Conservation (phyloP, 2,329 filamentous ascomycete genomes). For the Aureobasidium namibiae region DNA sequence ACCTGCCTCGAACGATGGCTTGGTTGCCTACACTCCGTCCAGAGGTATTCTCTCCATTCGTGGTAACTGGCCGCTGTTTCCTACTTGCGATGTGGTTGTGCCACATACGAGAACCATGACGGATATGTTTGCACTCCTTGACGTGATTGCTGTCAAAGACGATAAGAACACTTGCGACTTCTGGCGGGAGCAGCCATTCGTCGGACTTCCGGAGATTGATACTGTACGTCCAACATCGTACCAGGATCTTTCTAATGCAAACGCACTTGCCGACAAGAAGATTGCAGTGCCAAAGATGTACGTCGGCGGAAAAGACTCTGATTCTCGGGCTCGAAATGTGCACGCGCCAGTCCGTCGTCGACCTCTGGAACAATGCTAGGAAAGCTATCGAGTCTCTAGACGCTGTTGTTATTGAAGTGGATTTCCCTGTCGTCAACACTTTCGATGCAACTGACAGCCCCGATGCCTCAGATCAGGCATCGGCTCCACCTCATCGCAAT, state of each 20-base stretch:
- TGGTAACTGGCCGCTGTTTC: slow-evolving; percentile 48
- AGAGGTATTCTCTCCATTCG: slow-evolving; percentile 44
- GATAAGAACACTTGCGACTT: slow-evolving; percentile 45
- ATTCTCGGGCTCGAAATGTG: too few relatives aligned
- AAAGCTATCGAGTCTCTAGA: not conserved
- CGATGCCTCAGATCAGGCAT: too few relatives aligned
- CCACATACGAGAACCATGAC: slow-evolving; percentile 44
- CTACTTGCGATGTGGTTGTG: slow-evolving; percentile 48
- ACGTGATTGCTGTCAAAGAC: slow-evolving; percentile 35
- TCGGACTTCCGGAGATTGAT: slow-evolving; percentile 31
- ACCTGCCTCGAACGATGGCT: slow-evolving; percentile 49
- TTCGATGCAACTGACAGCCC: not conserved
- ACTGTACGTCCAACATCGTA: not conserved
- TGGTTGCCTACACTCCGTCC: slow-evolving; percentile 50
- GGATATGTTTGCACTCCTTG: slow-evolving; percentile 44
- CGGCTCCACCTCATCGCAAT: not conserved
- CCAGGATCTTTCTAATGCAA: not conserved
- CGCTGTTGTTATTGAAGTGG: not conserved
- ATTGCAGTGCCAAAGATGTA: not conserved
- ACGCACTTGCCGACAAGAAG: not conserved
- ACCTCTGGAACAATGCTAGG: too few relatives aligned
- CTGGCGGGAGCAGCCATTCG: slow-evolving; percentile 43
- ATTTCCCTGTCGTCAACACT: not conserved
- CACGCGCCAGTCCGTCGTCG: too few relatives aligned
- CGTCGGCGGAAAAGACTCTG: too few relatives aligned